phyloP scores from a whole-genome alignment of 164 flowering plant species.

The Dillenia suffruticosa region DNA sequence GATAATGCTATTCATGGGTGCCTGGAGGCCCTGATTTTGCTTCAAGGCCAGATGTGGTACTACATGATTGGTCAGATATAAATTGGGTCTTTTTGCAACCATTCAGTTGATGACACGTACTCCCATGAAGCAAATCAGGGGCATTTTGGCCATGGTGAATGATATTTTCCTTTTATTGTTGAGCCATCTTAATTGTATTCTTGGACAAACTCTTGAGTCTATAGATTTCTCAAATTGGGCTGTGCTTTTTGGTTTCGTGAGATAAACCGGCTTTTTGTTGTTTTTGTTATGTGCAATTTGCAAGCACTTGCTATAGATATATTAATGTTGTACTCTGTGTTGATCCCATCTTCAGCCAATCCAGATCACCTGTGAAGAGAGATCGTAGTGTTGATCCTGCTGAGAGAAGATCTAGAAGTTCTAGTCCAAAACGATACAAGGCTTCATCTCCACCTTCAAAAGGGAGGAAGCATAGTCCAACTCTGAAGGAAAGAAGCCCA shows the following conservation, averaged over 20 bases:
- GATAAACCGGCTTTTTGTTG: neutral
- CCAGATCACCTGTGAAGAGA: conserved; percentile 37
- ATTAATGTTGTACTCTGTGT: neutral
- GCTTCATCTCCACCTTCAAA: conserved; percentile 43
- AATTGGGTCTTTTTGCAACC: no score
- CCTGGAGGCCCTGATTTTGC: no score
- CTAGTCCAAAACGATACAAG: conserved; percentile 50
- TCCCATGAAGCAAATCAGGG: no score
- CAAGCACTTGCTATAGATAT: neutral
- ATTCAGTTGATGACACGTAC: no score
- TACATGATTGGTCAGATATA: no score
- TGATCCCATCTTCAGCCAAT: conserved; percentile 24
- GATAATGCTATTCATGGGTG: no score
- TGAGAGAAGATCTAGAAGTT: conserved; percentile 61
- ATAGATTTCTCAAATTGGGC: no score
- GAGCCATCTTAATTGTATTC: no score
- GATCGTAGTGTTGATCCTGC: conserved; percentile 31
- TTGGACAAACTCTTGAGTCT: no score
- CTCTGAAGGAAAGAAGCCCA: conserved; percentile 51
- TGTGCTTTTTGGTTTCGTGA: neutral
- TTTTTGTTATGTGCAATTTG: neutral
- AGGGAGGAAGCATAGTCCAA: conserved; percentile 48
- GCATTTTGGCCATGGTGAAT: no score
- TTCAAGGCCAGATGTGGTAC: no score
- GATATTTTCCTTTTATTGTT: no score